A percentile compares a stretch with the other conserved stretches of the same genome.
Conservation (phyloP, 169 alveolate species). For the Eimeria mitis region DNA sequence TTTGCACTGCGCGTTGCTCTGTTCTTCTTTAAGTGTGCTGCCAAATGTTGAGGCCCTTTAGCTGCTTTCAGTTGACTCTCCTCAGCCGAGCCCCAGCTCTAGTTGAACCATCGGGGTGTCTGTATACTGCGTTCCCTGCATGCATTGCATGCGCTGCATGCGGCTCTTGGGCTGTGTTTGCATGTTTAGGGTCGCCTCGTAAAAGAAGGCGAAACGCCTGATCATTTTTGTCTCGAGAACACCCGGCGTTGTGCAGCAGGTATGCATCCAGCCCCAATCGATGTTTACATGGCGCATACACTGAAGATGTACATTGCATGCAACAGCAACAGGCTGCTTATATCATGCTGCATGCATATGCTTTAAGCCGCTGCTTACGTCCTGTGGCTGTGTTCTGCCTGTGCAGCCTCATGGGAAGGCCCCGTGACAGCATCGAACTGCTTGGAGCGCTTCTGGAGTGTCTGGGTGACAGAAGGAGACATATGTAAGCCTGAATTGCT, state of each 20-base stretch:
- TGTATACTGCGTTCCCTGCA: neutral
- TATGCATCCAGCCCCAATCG: neutral
- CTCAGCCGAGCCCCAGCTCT: neutral
- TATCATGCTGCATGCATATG: no score
- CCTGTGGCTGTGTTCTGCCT: neutral
- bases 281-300: no score
- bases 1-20: neutral
- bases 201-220: slow-evolving; percentile 34
- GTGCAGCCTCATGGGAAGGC: slow-evolving; percentile 50
- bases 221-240: slow-evolving; percentile 32
- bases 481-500: neutral
- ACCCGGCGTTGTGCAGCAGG: neutral
- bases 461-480: slow-evolving; percentile 55
- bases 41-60: neutral
- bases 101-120: neutral
- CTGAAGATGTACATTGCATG: no score
- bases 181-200: slow-evolving; percentile 64
- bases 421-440: slow-evolving; percentile 19
- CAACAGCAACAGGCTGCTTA: no score
- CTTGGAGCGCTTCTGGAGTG: slow-evolving; percentile 47
- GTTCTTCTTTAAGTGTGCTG: no score
- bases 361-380: neutral
- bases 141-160: neutral
- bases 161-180: neutral
- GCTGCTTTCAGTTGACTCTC: neutral